Conservation (phyloP, 768 basidiomycete species). For the Boletus bicolor region DNA sequence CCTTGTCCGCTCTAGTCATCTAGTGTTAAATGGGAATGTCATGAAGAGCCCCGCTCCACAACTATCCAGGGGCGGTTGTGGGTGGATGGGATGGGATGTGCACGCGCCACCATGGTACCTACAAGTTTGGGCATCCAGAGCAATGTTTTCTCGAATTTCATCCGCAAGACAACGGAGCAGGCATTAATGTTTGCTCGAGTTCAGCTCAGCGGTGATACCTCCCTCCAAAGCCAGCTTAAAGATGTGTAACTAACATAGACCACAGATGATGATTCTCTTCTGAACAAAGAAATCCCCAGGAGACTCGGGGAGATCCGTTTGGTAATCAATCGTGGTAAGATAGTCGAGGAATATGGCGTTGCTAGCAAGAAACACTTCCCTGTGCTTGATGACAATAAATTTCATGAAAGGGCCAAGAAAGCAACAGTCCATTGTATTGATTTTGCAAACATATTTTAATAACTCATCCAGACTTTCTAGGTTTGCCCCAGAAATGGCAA, state of each 20-base stretch:
- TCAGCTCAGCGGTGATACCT: constrained; percentile 16
- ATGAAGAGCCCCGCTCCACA: not conserved
- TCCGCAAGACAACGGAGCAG: not conserved
- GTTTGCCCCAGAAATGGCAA: constrained; percentile 6
- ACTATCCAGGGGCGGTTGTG: not conserved
- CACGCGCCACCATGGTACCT: rapidly evolving
- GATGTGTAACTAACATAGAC: not conserved
- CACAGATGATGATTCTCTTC: constrained; percentile 22
- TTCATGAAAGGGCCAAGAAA: constrained; percentile 25
- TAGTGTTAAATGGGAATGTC: constrained; percentile 12
- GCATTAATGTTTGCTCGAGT: constrained; percentile 18
- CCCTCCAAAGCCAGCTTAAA: not conserved
- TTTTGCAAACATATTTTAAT: not conserved
- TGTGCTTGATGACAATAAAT: not conserved
- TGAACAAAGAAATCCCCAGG: constrained; percentile 3
- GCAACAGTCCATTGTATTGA: constrained; percentile 12
- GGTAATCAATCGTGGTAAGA: not conserved
- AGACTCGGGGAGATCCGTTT: constrained; percentile 19
- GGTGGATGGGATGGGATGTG: constrained; percentile 10
- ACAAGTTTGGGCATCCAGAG: not conserved
- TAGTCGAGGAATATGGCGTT: rapidly evolving
- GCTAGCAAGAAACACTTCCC: rapidly evolving
- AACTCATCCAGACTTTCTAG: constrained; percentile 1
- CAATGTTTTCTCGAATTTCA: not conserved
- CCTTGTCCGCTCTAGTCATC: constrained; percentile 6